Base-by-base conservation (phyloP, 495 filamentous ascomycete genomes). In the Penicillium soppii region DNA sequence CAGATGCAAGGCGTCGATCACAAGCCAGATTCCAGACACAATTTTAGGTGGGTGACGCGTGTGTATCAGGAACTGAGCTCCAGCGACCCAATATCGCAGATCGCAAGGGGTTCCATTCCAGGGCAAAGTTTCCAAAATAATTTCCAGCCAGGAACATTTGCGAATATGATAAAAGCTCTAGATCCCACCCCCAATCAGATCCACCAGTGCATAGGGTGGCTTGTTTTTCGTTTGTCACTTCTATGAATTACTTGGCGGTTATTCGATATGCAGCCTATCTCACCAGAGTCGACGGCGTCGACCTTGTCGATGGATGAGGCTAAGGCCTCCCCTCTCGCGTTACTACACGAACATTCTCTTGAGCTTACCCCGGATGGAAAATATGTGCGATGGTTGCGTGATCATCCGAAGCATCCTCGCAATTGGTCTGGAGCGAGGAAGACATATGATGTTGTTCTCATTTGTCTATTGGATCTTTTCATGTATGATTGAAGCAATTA, bases 381-480 rank as follows among this genome's bases (percentile, higher is more conserved):
- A 39, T 69, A 69, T 52, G 62, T 76, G 21, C 62, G 66, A 46
- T 77, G 72, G 71, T 47, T 50, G 12, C 37, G 56, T 10, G 58
- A 63, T 5, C 73, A 72, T 43, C 62, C 62, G 6, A 62, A 57
- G 21, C 69, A 74, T 59, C 73, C 74, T 25, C 63, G 69, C 17
- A 73, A 76, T 47, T 77, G 73, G 74, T 46, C 54, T 25, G 25
- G 43, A 7, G 9, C 30, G 7, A 56, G 70, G 15, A 77, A 77
- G 47, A 38, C 52, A 7, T 73, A 68, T 21, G 67, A 76, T 53
- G 52, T 62, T 26, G 45, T 49, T 10, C 36, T 76, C 21, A 58
- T 77, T 13, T 63, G 74, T 22, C 54, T 66, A 4, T 49, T 77
- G 40, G 73, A 77, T 52, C 66, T 75, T 30, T 66, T 71, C 36